phyloP scores from a whole-genome alignment of 768 basidiomycete genomes.

The Infundibulicybe gibba region DNA sequence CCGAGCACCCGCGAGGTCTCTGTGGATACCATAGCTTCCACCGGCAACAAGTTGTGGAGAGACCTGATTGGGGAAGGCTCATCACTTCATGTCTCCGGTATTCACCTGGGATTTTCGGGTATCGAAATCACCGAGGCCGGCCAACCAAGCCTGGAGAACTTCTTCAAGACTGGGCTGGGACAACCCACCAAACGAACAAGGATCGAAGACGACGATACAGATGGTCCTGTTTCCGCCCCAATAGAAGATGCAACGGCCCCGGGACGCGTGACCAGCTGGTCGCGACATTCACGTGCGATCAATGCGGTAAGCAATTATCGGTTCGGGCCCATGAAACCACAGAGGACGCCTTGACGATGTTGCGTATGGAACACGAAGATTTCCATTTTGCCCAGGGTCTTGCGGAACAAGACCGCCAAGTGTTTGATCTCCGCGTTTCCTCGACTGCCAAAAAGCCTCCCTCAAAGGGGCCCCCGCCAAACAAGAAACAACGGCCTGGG shows the following conservation, averaged over 20 bases:
- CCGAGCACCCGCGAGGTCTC: constrained; percentile 75
- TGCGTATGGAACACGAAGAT: constrained; percentile 77
- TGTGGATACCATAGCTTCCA: constrained; percentile 71
- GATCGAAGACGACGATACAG: constrained; percentile 20
- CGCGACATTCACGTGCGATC: constrained; percentile 37
- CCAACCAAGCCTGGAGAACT: constrained; percentile 85
- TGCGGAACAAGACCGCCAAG: constrained; percentile 36
- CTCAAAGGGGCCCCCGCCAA: too few relatives aligned
- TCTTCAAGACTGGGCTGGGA: constrained; percentile 47
- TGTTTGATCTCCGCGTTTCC: constrained; percentile 10
- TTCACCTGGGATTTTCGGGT: constrained; percentile 74
- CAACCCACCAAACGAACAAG: constrained; percentile 35
- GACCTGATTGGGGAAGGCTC: constrained; percentile 65
- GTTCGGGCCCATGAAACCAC: constrained; percentile 18
- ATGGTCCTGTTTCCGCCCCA: constrained; percentile 1
- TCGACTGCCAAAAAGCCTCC: constrained; percentile 2
- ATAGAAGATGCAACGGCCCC: constrained; percentile 2
- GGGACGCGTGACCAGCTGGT: neutral
- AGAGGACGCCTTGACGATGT: constrained; percentile 34
- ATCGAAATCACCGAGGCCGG: constrained; percentile 74
- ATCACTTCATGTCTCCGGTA: constrained; percentile 64
- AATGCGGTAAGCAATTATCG: constrained; percentile 49
- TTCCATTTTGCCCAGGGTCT: constrained; percentile 87
- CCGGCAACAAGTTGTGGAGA: constrained; percentile 82
- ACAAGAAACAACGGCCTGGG: too few relatives aligned